phyloP scores from a whole-genome alignment of 2,329 filamentous ascomycete species.

The Daldinia sp. region DNA sequence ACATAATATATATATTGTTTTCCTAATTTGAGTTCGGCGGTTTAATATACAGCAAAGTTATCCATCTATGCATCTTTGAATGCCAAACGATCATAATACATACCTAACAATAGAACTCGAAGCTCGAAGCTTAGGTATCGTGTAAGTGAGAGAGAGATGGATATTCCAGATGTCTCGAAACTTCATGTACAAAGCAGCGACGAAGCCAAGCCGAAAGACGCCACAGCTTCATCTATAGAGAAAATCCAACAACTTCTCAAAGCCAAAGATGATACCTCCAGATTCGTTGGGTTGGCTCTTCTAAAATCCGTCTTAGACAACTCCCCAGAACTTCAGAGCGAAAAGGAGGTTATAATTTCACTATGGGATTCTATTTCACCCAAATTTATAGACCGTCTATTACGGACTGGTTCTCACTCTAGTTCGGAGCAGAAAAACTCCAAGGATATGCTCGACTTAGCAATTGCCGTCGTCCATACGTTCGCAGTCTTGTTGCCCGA shows the following conservation, averaged over 20 bases:
- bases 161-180: slow-evolving; percentile 25
- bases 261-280: slow-evolving; percentile 70
- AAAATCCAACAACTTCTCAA: slow-evolving; percentile 65
- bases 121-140: background rate
- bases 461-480: slow-evolving; percentile 68
- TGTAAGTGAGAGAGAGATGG: slow-evolving; percentile 27
- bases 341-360: slow-evolving; percentile 54
- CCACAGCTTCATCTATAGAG: slow-evolving; percentile 45
- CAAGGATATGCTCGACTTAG: slow-evolving; percentile 69
- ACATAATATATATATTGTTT: background rate
- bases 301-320: slow-evolving; percentile 73
- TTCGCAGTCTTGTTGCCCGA: slow-evolving; percentile 67
- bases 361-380: slow-evolving; percentile 69
- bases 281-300: slow-evolving; percentile 72
- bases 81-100: background rate
- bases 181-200: slow-evolving; percentile 10
- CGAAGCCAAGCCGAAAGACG: background rate
- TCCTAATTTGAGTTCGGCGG: background rate
- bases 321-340: slow-evolving; percentile 58
- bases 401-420: slow-evolving; percentile 59
- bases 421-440: slow-evolving; percentile 54
- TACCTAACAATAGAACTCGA: background rate
- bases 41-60: background rate
- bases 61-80: background rate
- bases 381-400: slow-evolving; percentile 70